Evolutionary conservation across 2,329 filamentous ascomycete genomes (phyloP).

Genomic region (Dactylellina leptospora): DNA sequence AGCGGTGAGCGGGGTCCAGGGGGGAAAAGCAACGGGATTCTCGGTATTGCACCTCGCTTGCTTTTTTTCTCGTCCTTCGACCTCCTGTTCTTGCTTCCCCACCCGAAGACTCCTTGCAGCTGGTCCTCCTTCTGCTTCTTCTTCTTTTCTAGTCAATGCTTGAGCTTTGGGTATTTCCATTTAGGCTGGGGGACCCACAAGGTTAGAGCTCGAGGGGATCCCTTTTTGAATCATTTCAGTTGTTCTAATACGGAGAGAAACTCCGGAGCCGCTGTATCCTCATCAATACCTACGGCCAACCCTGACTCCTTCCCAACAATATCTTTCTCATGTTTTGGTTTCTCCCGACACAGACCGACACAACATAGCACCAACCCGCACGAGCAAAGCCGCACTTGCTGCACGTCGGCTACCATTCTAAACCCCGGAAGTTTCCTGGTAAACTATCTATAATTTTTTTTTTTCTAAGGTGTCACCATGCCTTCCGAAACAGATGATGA

Average conservation of each 20-base stretch:
- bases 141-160: not conserved
- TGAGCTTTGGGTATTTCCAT: slow-evolving; percentile 6
- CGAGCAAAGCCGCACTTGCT: slow-evolving; percentile 4
- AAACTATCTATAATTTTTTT: slow-evolving; percentile 14
- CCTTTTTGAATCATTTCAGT: not conserved
- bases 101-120: not conserved
- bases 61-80: slow-evolving; percentile 7
- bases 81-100: slow-evolving; percentile 23
- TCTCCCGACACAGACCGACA: not conserved
- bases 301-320: slow-evolving; percentile 6
- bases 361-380: no score
- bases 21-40: slow-evolving; percentile 20
- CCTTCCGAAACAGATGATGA: slow-evolving; percentile 49
- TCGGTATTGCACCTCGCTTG: not conserved
- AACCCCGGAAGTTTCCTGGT: slow-evolving; percentile 20
- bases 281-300: no score
- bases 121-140: not conserved
- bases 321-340: slow-evolving; percentile 3
- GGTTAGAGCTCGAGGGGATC: not conserved
- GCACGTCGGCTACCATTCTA: slow-evolving; percentile 10
- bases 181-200: slow-evolving; percentile 4
- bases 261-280: no score
- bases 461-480: no score
- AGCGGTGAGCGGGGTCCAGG: slow-evolving; percentile 16
- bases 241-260: not conserved